A percentile compares a stretch with the other conserved stretches of the same genome.
These are phyloP conservation scores for Asterionellopsis glacialis DNA, from an alignment of 108 stramenopile genomes.

Conservation along the genomic window DNA sequence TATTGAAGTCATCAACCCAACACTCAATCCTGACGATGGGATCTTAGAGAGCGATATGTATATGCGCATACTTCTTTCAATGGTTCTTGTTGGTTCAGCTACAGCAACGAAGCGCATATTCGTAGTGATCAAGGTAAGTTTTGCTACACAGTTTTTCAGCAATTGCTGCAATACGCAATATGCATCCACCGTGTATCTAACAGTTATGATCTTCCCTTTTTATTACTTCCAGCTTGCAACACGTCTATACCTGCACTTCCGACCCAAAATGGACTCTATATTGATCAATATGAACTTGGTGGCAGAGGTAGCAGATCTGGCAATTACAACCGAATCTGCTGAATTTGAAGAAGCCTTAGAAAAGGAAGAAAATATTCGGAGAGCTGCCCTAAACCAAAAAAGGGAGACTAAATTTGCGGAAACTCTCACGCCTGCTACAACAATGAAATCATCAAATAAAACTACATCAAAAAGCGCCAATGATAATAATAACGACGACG, in stretches of 20 bases:
- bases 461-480: neutral
- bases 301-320: constrained; percentile 64
- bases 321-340: constrained; percentile 9
- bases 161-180: constrained; percentile 47
- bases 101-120: constrained; percentile 58
- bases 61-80: constrained; percentile 44
- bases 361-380: constrained; percentile 17
- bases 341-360: constrained; percentile 1
- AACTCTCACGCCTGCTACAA: neutral
- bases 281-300: constrained; percentile 12
- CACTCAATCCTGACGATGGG: constrained; percentile 33
- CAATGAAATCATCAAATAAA: neutral
- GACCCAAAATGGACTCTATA: too few relatives aligned
- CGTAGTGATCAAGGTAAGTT: constrained; percentile 58
- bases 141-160: constrained; percentile 34
- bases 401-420: constrained; percentile 1
- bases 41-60: constrained; percentile 51
- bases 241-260: too few relatives aligned
- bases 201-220: too few relatives aligned
- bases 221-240: too few relatives aligned
- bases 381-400: neutral
- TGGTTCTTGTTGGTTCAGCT: constrained; percentile 57
- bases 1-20: constrained; percentile 39
- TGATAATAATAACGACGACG: neutral
- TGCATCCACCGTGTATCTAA: constrained; percentile 41